Evolutionary conservation across 129 eudicot species (phyloP), one percentile per base, ranked within the genome.

Genomic region (Calendula officinalis): DNA sequence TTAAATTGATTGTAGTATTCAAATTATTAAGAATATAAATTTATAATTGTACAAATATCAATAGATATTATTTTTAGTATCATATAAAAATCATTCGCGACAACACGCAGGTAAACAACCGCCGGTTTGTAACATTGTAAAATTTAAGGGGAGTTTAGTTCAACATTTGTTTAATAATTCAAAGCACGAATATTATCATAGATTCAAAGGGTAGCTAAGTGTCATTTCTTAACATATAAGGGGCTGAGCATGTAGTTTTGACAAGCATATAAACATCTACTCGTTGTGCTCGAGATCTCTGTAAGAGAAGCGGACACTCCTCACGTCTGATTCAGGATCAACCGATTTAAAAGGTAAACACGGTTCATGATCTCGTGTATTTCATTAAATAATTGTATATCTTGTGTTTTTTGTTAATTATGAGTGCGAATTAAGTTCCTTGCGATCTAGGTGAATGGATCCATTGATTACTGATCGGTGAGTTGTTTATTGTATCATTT

Each of bases 241-340:
- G 78, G 66, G 73, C 51, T 68, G 76, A 81, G 72, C 72, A 46
- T 60, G 74, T 59, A 75, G 42, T 17, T 51, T 34, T 14, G 38
- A 72, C 57, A 65, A 56, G 65, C 54, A 72, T 72, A 62, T 62
- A 72, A 72, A 43, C 70, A 63, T 5, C 33, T 33, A 39, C 68
- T 44, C n/a, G 51, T 6, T 37, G 13, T 34, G 40, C 77, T 44
- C 37, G 44, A 72, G 61, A 52, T 62, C 44, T 52, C 15, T 34
- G 30, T 22, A 22, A 22, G 40, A 30, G 63, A 67, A 67, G 49
- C 64, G 53, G 35, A 27, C 32, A 22, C 36, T 3, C 27, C 39
- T 30, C 54, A 52, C 41, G 57, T 44, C 69, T 27, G 47, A 17
- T 72, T 27, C 70, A 63, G 5, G 32, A 62, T 62, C 49, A 14